A percentile compares a stretch with the other conserved stretches of the same genome.
These are phyloP conservation scores for Inga laurina DNA, from an alignment of 306 rosid species.

Conservation along the genomic window DNA sequence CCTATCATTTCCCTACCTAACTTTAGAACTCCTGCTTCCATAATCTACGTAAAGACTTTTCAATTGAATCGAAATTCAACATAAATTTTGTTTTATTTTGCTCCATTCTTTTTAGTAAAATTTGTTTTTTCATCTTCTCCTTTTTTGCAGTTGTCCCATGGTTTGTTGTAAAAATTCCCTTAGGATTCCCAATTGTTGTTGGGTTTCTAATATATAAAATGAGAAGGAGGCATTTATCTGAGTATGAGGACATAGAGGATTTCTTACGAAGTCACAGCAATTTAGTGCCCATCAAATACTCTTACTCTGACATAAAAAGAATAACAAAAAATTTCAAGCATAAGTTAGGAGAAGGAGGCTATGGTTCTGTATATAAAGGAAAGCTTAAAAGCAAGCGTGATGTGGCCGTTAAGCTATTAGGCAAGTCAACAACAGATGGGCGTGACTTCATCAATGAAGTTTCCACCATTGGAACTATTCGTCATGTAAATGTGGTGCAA, in stretches of 20 bases:
- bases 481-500: background rate
- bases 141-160: too few species aligned
- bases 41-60: too few species aligned
- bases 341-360: slow-evolving; percentile 14
- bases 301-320: slow-evolving; percentile 22
- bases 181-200: slow-evolving; percentile 1
- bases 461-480: slow-evolving; percentile 12
- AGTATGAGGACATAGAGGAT: background rate
- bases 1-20: too few species aligned
- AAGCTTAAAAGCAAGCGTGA: too few species aligned
- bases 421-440: slow-evolving; percentile 1
- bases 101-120: background rate
- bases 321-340: slow-evolving; percentile 25
- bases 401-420: too few species aligned
- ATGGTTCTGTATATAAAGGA: too few species aligned
- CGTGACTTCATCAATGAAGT: slow-evolving; percentile 25
- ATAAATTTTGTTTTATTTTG: background rate
- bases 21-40: too few species aligned
- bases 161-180: too few species aligned
- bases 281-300: too few species aligned
- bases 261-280: background rate
- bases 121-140: too few species aligned
- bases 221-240: slow-evolving; percentile 2
- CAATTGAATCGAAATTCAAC: too few species aligned
- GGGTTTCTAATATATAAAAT: slow-evolving; percentile 11